Base-by-base conservation (phyloP, 352 stramenopile species). In the Phytophthora hybrid region DNA sequence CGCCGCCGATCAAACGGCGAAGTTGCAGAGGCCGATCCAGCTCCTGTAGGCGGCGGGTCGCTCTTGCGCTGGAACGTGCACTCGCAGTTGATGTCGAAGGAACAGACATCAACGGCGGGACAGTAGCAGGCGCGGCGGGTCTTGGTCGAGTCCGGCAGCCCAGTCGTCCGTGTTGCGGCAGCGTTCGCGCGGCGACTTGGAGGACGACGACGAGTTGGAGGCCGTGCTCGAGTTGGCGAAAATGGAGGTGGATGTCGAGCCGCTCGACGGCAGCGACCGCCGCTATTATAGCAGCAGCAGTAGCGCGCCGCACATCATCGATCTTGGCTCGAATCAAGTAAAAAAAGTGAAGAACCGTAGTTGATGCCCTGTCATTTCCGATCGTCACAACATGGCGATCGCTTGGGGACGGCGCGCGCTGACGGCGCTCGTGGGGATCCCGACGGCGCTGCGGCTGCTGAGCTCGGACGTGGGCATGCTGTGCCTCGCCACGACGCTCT, bases 361-460 rank as follows among this genome's bases (percentile, higher is more conserved):
- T 1, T 0, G 53, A 52, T 19, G 61, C 31, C 67, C 60, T 26
- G 37, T 70, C 46, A 74, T 70, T 70, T 74, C 60, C 23, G 67
- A 70, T 74, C 13, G 26, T 51, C 10, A 61, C 60, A 58, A 54
- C 5, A 83, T 69, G 54, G 66, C 71, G 21, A 84, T 93, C 26
- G 79, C 90, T 66, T 94, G 87, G 87, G 71, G 71, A 6, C 74
- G 81, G 41, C 85, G 87, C 39, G 66, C 85, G 59, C 47, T 87
- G 34, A 94, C 87, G 54, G 82, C 85, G 44, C 39, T 83, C 52
- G 81, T 92, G 61, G 87, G 79, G 39, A 82, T 91, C 47, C 87
- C 87, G 51, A 78, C 73, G 61, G 87, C 85, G 63, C 75, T 94
- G 16, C 59, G 71, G 61, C 63, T 94, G 70, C 76, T 94, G 31